A percentile compares a stretch with the other conserved stretches of the same genome.
Conservation (phyloP, 1,139 yeast species). For the Taphrina deformans region DNA sequence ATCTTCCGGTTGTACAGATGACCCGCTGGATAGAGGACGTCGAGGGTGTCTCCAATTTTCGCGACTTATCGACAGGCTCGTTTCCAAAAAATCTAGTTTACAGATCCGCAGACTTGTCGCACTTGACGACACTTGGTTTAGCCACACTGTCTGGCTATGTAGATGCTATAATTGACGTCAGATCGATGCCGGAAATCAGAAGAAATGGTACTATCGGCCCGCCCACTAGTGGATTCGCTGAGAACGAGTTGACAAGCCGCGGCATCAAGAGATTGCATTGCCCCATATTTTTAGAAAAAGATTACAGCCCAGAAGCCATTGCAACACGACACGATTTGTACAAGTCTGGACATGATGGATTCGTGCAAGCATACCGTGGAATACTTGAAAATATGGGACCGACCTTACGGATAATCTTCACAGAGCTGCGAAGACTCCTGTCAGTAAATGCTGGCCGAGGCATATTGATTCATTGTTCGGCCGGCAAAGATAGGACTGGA, state of each 20-base stretch:
- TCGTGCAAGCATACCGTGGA: slow-evolving; percentile 57
- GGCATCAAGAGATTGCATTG: slow-evolving; percentile 53
- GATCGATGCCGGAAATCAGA: slow-evolving; percentile 62
- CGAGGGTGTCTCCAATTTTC: slow-evolving; percentile 69
- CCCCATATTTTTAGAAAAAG: slow-evolving; percentile 60
- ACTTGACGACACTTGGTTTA: slow-evolving; percentile 52
- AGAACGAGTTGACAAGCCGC: neutral
- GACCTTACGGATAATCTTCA: slow-evolving; percentile 1
- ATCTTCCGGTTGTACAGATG: too few species aligned
- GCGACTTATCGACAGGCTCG: slow-evolving; percentile 73
- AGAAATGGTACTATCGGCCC: slow-evolving; percentile 49
- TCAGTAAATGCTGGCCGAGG: neutral
- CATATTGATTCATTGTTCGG: slow-evolving; percentile 42
- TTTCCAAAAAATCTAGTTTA: slow-evolving; percentile 47
- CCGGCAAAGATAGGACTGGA: slow-evolving; percentile 88
- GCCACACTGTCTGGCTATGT: slow-evolving; percentile 56
- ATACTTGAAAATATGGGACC: slow-evolving; percentile 29
- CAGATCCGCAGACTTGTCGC: slow-evolving; percentile 64
- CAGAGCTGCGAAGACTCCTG: neutral
- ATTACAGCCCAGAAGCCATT: slow-evolving; percentile 66
- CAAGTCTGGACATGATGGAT: slow-evolving; percentile 64
- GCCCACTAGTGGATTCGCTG: neutral
- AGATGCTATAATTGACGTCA: slow-evolving; percentile 51
- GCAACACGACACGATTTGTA: slow-evolving; percentile 61
- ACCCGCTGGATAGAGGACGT: slow-evolving; percentile 43